phyloP scores from a whole-genome alignment of 2,329 filamentous ascomycete genomes.

The Fusarium lyarnte region DNA sequence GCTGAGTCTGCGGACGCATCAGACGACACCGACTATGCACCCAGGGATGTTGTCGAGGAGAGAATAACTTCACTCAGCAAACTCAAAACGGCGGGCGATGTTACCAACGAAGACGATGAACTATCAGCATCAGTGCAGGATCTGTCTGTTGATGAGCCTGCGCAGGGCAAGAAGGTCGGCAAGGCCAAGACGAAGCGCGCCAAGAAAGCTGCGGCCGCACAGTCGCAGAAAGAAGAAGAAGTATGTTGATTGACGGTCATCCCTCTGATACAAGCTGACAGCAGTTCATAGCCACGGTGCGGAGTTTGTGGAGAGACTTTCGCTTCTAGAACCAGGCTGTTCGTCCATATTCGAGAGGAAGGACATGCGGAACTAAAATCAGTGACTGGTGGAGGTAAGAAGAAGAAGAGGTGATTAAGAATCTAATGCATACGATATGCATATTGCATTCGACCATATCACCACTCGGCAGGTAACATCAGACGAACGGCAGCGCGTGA shows the following conservation, averaged over 20 bases:
- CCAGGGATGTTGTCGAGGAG: constrained; percentile 54
- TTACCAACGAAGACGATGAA: constrained; percentile 4
- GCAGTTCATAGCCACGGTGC: constrained; percentile 52
- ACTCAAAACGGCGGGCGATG: neutral
- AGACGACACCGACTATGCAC: constrained; percentile 58
- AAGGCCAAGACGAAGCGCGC: constrained; percentile 63
- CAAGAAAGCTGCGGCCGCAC: constrained; percentile 56
- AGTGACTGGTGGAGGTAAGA: constrained; percentile 44
- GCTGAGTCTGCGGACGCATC: constrained; percentile 25
- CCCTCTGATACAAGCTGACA: neutral
- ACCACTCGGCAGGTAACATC: neutral
- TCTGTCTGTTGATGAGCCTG: constrained; percentile 41
- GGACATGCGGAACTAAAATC: constrained; percentile 66
- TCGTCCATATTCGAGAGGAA: constrained; percentile 74
- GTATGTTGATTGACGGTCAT: constrained; percentile 45
- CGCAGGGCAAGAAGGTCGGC: constrained; percentile 54
- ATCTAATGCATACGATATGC: neutral
- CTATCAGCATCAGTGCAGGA: constrained; percentile 25
- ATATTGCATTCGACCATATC: neutral
- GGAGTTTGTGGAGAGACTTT: constrained; percentile 57
- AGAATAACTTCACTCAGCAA: constrained; percentile 46
- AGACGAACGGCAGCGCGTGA: neutral
- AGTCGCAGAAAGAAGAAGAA: constrained; percentile 45
- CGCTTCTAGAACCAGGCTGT: constrained; percentile 74
- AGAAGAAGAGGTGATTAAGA: constrained; percentile 47